phyloP scores from a whole-genome alignment of 306 rosid species.

The Luffa aegyptiaca region DNA sequence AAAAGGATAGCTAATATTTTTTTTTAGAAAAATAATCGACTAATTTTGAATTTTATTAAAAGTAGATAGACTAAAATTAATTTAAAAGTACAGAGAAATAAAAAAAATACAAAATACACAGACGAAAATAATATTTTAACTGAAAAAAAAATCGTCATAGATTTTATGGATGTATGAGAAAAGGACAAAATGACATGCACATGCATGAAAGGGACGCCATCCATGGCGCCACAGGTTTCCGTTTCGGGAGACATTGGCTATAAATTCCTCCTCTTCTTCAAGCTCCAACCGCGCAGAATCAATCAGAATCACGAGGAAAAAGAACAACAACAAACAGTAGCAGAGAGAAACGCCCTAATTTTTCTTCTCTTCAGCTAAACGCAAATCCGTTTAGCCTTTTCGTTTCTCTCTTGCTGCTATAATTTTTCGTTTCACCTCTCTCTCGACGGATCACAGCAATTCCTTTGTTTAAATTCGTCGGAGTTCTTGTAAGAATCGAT shows the following conservation, averaged over 20 bases:
- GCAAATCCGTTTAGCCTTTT: neutral
- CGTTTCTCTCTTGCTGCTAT: neutral
- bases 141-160: no score
- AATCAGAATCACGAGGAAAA: neutral
- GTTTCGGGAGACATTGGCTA: neutral
- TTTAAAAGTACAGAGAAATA: no score
- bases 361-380: neutral
- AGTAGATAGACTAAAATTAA: no score
- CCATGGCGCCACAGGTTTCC: neutral
- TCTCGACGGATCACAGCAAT: neutral
- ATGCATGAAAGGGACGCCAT: neutral
- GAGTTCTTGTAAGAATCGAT: constrained; percentile 1
- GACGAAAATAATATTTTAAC: no score
- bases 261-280: neutral
- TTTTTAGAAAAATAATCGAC: no score
- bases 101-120: no score
- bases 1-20: no score
- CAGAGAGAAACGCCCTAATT: constrained; percentile 7
- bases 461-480: neutral
- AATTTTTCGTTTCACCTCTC: neutral
- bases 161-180: neutral
- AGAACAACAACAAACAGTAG: neutral
- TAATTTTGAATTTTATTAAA: no score
- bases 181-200: neutral
- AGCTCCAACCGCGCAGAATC: neutral